Conservation (phyloP, 2,329 filamentous ascomycete species). For the Cladosporium colombiae region DNA sequence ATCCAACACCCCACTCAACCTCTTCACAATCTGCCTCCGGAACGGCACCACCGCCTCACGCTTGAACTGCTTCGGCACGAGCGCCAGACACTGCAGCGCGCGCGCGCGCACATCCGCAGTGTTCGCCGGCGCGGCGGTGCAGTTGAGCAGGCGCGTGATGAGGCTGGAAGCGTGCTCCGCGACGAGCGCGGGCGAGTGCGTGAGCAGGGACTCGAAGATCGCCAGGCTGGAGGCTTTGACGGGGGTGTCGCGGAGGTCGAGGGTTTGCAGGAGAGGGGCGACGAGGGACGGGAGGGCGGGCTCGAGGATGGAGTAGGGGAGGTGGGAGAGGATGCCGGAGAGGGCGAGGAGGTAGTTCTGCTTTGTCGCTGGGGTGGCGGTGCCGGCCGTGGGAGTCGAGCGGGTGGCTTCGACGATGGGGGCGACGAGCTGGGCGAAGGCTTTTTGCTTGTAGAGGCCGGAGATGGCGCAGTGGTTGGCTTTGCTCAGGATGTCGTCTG, state of each 20-base stretch:
- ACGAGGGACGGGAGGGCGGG: slow-evolving; percentile 59
- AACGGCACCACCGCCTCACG: slow-evolving; percentile 57
- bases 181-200: slow-evolving; percentile 55
- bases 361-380: slow-evolving; percentile 44
- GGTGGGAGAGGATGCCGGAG: slow-evolving; percentile 60
- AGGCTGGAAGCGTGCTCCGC: slow-evolving; percentile 60
- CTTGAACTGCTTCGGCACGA: slow-evolving; percentile 51
- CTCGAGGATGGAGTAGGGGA: slow-evolving; percentile 61
- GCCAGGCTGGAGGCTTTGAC: slow-evolving; percentile 61
- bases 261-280: slow-evolving; percentile 62
- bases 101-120: slow-evolving; percentile 48
- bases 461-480: slow-evolving; percentile 63
- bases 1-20: slow-evolving; percentile 58
- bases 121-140: slow-evolving; percentile 33
- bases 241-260: slow-evolving; percentile 55
- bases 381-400: slow-evolving; percentile 35
- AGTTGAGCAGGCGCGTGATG: slow-evolving; percentile 57
- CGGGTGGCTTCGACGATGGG: slow-evolving; percentile 57
- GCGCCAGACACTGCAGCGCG: slow-evolving; percentile 50
- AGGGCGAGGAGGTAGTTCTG: slow-evolving; percentile 65
- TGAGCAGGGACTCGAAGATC: slow-evolving; percentile 59
- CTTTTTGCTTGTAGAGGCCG: slow-evolving; percentile 63
- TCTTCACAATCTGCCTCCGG: slow-evolving; percentile 58
- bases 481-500: slow-evolving; percentile 62
- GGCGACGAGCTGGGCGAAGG: slow-evolving; percentile 61